Evolutionary conservation across 768 basidiomycete genomes (phyloP), one percentile per base, ranked within the genome.

Genomic region (Trametopsis cervina): DNA sequence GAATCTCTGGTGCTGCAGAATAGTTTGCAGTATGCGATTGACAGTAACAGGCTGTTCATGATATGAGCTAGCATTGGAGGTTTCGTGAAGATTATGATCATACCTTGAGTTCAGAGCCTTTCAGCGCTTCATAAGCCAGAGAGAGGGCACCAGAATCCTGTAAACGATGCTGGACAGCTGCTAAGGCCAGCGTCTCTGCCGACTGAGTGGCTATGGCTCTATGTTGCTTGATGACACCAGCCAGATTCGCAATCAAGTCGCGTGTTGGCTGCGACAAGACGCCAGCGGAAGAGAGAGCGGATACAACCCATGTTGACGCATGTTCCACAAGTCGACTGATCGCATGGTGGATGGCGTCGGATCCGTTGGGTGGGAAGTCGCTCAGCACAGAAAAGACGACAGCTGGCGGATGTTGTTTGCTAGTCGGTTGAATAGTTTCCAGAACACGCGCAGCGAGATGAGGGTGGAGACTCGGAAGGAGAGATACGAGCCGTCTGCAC

Each of bases 11-110:
- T 87, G 81, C 54, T 88, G 84, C 18, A 93, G 63, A 49, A 91
- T 72, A 18, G 73, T 77, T 69, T 94, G 91, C 1, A 95, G 62
- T 40, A 80, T 73, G 35, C 83, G 79, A 57, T 91, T 91, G 42
- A 85, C 75, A n/a, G 78, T 66, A 11, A 77, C 70, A 1, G 88
- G 88, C 88, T 71, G 42, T 3, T n/a, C 35, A 33, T 39, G 26
- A 15, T 15, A 35, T 20, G 40, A 36, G 17, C n/a, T 25, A 54
- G n/a, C n/a, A n/a, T n/a, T n/a, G n/a, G n/a, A n/a, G n/a, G n/a
- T n/a, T n/a, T n/a, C n/a, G n/a, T n/a, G n/a, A n/a, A n/a, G n/a
- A n/a, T n/a, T n/a, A 15, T 15, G 4, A 21, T 55, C 70, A 54
- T 54, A 84, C 92, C 76, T 91, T 93, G 51, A 93, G 63, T 17